phyloP scores from a whole-genome alignment of 257 asterid genomes.

The Nicotiana tabacum region DNA sequence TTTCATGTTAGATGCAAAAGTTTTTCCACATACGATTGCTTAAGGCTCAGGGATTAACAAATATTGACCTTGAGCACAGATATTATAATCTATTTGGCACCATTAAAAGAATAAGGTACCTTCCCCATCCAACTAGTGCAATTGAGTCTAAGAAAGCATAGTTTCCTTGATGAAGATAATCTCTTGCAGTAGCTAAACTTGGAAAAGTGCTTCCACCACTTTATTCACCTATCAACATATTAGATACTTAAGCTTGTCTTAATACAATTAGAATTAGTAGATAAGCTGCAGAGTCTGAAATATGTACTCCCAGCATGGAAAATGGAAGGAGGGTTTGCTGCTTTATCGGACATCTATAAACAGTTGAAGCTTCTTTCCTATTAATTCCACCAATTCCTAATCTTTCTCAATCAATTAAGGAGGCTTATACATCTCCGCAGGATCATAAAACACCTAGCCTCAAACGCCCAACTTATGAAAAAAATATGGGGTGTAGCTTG shows the following conservation, averaged over 20 bases:
- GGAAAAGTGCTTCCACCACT: background rate
- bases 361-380: background rate
- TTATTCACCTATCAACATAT: background rate
- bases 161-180: background rate
- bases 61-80: background rate
- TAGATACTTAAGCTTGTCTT: background rate
- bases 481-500: background rate
- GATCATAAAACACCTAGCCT: background rate
- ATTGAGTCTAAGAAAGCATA: background rate
- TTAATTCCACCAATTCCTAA: background rate
- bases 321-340: background rate
- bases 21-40: no score
- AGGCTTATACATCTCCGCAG: background rate
- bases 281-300: background rate
- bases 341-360: background rate
- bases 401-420: background rate
- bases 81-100: background rate
- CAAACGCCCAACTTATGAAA: background rate
- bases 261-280: background rate
- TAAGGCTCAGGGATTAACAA: background rate
- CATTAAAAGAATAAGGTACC: background rate
- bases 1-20: no score
- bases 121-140: background rate
- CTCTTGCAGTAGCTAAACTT: background rate
- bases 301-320: background rate